Conservation (phyloP, 148 eudicot genomes). For the Nyssa sinensis region DNA sequence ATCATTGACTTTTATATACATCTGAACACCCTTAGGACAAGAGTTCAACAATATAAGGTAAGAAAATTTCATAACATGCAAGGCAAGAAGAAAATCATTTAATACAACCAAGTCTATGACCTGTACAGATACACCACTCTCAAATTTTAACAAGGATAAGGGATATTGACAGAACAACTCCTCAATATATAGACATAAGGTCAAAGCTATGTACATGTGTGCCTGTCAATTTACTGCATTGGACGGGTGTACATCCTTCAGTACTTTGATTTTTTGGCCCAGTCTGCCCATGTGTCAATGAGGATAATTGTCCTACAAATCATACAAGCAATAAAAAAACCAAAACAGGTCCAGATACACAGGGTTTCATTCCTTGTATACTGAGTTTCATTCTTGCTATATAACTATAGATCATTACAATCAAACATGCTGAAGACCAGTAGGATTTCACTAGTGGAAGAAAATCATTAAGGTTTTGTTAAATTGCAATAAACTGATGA, state of each 20-base stretch:
- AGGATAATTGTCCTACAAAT: neutral
- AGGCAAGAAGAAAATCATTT: neutral
- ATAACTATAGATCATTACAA: neutral
- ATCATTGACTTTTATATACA: no score
- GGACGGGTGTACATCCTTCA: no score
- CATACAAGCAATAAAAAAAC: neutral
- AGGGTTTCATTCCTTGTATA: no score
- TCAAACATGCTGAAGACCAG: neutral
- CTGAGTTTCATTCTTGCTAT: neutral
- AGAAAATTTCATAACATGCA: neutral
- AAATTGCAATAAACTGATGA: neutral
- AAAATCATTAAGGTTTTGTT: neutral
- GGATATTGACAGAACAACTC: neutral
- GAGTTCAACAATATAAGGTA: neutral
- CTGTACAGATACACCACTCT: no score
- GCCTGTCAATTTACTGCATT: no score
- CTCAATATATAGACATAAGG: neutral
- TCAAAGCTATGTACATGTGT: no score
- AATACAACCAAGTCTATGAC: neutral
- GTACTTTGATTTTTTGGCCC: no score
- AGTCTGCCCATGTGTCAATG: neutral
- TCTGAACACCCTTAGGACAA: no score
- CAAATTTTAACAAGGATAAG: no score
- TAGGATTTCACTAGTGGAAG: neutral
- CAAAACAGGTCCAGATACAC: no score